Evolutionary conservation across 2,329 filamentous ascomycete genomes (phyloP), one percentile per base, ranked within the genome.

Genomic region (Fusarium torulosum): DNA sequence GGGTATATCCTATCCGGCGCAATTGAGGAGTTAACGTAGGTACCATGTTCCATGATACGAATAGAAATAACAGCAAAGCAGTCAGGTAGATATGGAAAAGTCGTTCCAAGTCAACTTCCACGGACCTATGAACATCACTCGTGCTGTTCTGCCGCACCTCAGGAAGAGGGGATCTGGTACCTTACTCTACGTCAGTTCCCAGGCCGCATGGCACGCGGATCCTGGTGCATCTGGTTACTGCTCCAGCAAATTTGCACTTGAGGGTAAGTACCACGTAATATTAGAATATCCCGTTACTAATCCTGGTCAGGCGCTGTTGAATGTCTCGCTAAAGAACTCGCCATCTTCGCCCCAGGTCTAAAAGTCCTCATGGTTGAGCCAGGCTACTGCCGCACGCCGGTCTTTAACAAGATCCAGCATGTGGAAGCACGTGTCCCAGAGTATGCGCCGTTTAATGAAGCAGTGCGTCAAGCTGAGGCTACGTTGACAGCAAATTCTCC

Each of bases 381-480:
- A 11, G 72, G 72, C 2, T 70, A 80, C 53, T 84, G 83, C 58
- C 73, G 78, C 4, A 84, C 81, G 0, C 72, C 74, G 0, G 76
- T 80, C 0, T 79, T 84, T 14, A 72, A 72, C 21, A 79, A 79
- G 6, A 69, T 78, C 15, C 72, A 67, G 17, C 71, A 77, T 13
- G 72, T 75, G 2, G 69, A 72, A 0, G 42, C 74, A 1, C 63
- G 72, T 1, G 40, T 74, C 1, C 43, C 69, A 0, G 70, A 73
- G 4, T 80, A 79, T 33, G 69, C 71, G 0, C 50, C 67, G 6
- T 79, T 79, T 55, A 79, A 79, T 19, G 67, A 71, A 0, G 67
- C 46, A 0, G 70, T 75, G 4, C 44, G 65, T 13, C 57, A 70
- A 6, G 57, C 51, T 4, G 71, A 75, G 27, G 60, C 69, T 11